A percentile compares a stretch with the other conserved stretches of the same genome.
phyloP scores from a whole-genome alignment of 2,329 filamentous ascomycete genomes.

The Trichophyton equinum region DNA sequence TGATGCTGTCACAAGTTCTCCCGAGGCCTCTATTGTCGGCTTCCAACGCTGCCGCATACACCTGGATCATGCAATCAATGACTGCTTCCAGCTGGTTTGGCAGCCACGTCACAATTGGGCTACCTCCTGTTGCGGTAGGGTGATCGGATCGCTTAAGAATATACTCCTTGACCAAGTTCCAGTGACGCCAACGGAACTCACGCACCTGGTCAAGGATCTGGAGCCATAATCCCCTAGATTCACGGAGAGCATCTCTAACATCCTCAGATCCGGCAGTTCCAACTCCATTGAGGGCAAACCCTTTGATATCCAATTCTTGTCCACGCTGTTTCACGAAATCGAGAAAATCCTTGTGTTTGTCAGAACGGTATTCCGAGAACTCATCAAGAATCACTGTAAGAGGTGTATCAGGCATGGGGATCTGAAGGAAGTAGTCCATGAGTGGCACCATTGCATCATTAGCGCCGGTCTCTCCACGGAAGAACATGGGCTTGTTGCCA shows the following conservation, averaged over 20 bases:
- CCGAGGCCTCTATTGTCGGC: background rate
- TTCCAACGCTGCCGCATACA: background rate
- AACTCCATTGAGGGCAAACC: background rate
- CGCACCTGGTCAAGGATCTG: background rate
- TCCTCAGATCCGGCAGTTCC: background rate
- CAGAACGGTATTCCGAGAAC: background rate
- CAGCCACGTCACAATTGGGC: constrained; percentile 24
- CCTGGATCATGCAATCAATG: constrained; percentile 27
- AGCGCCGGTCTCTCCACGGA: background rate
- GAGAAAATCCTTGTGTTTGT: background rate
- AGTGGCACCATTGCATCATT: constrained; percentile 1
- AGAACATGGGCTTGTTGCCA: background rate
- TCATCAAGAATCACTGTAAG: background rate
- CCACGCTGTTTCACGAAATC: background rate
- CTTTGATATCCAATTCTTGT: background rate
- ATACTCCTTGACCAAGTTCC: background rate
- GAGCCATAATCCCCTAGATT: background rate
- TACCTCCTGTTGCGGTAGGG: background rate
- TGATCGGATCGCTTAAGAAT: background rate
- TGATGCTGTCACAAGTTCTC: background rate
- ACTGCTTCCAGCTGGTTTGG: constrained; percentile 37
- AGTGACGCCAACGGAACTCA: background rate
- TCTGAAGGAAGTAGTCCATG: constrained; percentile 1
- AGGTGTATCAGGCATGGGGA: background rate
- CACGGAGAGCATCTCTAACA: background rate